phyloP scores from a whole-genome alignment of 768 basidiomycete genomes.

The Thelephora ganbajun region DNA sequence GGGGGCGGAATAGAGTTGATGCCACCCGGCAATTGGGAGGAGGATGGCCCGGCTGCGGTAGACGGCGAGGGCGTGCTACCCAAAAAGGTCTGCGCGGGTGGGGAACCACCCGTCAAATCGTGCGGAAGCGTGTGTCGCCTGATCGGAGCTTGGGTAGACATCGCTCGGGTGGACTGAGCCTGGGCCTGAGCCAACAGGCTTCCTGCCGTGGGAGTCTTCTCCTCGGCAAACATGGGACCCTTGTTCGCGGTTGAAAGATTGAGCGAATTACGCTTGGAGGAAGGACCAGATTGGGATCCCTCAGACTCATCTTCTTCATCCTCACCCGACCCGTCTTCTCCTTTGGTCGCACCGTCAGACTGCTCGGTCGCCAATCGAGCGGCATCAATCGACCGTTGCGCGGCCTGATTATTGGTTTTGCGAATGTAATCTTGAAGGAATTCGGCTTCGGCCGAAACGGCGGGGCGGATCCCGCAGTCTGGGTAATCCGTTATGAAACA shows the following conservation, averaged over 20 bases:
- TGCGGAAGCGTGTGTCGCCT: slow-evolving; percentile 51
- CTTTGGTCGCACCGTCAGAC: slow-evolving; percentile 34
- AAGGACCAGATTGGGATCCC: slow-evolving; percentile 43
- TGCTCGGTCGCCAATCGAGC: slow-evolving; percentile 59
- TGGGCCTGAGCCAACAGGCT: slow-evolving; percentile 69
- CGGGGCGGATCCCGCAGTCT: slow-evolving; percentile 73
- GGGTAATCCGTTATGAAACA: slow-evolving; percentile 32
- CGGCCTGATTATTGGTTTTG: slow-evolving; percentile 79
- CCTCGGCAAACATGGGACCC: slow-evolving; percentile 39
- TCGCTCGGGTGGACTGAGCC: slow-evolving; percentile 42
- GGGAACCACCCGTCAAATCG: slow-evolving; percentile 36
- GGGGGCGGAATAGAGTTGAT: slow-evolving; percentile 35
- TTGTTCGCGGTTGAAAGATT: slow-evolving; percentile 52
- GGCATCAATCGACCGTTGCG: slow-evolving; percentile 62
- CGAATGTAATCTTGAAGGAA: slow-evolving; percentile 88
- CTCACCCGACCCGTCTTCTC: slow-evolving; percentile 67
- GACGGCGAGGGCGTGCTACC: not conserved
- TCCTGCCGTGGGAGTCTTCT: slow-evolving; percentile 80
- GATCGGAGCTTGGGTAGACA: slow-evolving; percentile 54
- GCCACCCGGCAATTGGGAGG: slow-evolving; percentile 29
- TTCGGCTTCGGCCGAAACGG: slow-evolving; percentile 83
- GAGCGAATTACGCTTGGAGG: slow-evolving; percentile 64
- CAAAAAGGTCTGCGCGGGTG: slow-evolving; percentile 17
- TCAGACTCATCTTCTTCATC: slow-evolving; percentile 84
- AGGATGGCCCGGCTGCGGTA: slow-evolving; percentile 15